Conservation (phyloP, 2,329 filamentous ascomycete species). For the Bipolaris gigantea region DNA sequence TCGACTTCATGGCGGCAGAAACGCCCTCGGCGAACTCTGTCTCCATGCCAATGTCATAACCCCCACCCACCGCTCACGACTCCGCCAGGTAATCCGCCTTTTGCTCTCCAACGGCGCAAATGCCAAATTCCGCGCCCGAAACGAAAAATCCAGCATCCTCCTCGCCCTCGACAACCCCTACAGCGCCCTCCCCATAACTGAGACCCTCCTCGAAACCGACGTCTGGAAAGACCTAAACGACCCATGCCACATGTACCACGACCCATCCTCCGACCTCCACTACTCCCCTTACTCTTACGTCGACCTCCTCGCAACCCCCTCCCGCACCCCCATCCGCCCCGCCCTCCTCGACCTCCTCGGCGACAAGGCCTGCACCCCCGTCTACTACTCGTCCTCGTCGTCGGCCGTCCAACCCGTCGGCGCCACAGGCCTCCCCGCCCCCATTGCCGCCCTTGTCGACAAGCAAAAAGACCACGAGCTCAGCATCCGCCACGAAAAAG, state of each 20-base stretch:
- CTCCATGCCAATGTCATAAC: conserved; percentile 56
- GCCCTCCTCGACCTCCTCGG: conserved; percentile 35
- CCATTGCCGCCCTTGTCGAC: conserved; percentile 36
- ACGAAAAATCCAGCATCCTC: conserved; percentile 62
- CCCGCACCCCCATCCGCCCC: conserved; percentile 21
- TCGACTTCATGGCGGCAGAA: conserved; percentile 63
- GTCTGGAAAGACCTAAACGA: conserved; percentile 68
- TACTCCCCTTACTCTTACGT: conserved; percentile 70
- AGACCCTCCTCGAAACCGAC: conserved; percentile 62
- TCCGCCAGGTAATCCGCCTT: conserved; percentile 55
- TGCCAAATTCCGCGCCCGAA: conserved; percentile 54
- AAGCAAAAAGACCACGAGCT: conserved; percentile 38
- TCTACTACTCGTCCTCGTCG: conserved; percentile 41
- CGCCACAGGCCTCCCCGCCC: conserved; percentile 36
- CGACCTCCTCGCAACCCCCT: conserved; percentile 29
- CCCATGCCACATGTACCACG: conserved; percentile 51
- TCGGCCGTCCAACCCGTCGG: conserved; percentile 44
- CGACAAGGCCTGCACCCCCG: conserved; percentile 39
- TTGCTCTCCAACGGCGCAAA: conserved; percentile 62
- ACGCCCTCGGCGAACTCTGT: conserved; percentile 66
- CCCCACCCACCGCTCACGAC: conserved; percentile 30
- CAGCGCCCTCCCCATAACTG: conserved; percentile 59
- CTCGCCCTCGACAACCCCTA: conserved; percentile 61
- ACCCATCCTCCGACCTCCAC: conserved; percentile 52
- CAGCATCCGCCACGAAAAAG: conserved; percentile 29